Base-by-base conservation (phyloP, 495 filamentous ascomycete genomes). In the Penicillium maclennaniae region DNA sequence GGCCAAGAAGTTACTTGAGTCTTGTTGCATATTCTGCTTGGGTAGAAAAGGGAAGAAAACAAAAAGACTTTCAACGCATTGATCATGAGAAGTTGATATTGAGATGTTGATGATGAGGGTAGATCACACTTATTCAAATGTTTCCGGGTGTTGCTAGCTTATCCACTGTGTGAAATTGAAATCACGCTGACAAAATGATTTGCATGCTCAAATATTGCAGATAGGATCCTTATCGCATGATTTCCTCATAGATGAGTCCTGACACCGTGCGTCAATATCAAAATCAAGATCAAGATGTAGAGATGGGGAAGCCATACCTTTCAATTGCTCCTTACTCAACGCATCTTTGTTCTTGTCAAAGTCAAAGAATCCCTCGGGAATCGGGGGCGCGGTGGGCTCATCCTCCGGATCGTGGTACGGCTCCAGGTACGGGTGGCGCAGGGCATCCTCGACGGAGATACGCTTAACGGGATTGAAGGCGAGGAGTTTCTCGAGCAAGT, bases 341-440 rank as follows among this genome's bases (percentile, higher is more conserved):
- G 86, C 91, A 70, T 99, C 95, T 85, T 99, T 99, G 77, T 96
- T 93, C 81, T 96, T 96, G 76, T 99, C 95, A 68, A 99, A 99
- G 71, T 97, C 93, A 70, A 99, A 99, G 81, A 99, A 99, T 64
- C 95, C 91, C 63, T 97, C 91, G 0, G 95, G 95, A 60, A 99
- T 99, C 15, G 95, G 91, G 12, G 88, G 85, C 10, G 95, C 95
- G 15, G 89, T 96, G 38, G 95, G 95, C 82, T 99, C 95, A 70
- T 99, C 95, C 59, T 97, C 95, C 15, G 95, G 95, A 68, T 99
- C 95, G 69, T 99, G 95, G 72, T 99, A 99, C 3, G 95, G 93
- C 72, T 97, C 95, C 31, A 99, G 82, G 71, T 99, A 99, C 7
- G 95, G 93, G 72, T 99, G 95, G 69, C 92, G 90, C 58, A 99